These are phyloP conservation scores for Clonostachys rosea DNA, from an alignment of 2,329 filamentous ascomycete genomes.

Conservation along the genomic window DNA sequence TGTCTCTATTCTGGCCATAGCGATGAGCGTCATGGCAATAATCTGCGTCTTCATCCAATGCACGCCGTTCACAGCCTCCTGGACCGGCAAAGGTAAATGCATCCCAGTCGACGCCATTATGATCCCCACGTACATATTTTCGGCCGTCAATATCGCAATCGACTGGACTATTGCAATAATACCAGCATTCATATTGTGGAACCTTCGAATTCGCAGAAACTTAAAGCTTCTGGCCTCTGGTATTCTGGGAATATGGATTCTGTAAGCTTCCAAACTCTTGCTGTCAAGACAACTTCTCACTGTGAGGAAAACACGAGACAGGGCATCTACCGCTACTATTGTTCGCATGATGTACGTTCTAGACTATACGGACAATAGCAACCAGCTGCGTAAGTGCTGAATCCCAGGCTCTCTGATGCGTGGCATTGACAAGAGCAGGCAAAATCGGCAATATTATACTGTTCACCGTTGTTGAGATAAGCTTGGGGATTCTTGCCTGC, in stretches of 20 bases:
- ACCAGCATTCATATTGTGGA: slow-evolving; percentile 9
- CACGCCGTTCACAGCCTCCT: slow-evolving; percentile 7
- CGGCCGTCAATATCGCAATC: slow-evolving; percentile 17
- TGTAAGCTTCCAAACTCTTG: slow-evolving; percentile 1
- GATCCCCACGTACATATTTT: slow-evolving; percentile 18
- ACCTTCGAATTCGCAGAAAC: slow-evolving; percentile 6
- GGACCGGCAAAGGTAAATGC: slow-evolving; percentile 9
- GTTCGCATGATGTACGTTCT: slow-evolving; percentile 9
- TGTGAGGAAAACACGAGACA: neutral
- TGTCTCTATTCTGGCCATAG: neutral
- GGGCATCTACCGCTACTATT: slow-evolving; percentile 8
- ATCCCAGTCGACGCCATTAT: slow-evolving; percentile 11
- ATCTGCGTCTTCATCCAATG: slow-evolving; percentile 6
- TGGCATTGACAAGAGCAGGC: slow-evolving; percentile 2
- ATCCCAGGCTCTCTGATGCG: neutral
- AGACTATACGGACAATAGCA: slow-evolving; percentile 3
- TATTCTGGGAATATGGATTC: slow-evolving; percentile 3
- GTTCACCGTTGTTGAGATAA: slow-evolving; percentile 13
- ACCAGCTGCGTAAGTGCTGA: neutral
- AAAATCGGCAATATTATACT: slow-evolving; percentile 12
- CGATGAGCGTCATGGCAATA: slow-evolving; percentile 1
- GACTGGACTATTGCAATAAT: slow-evolving; percentile 15
- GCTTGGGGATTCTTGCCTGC: slow-evolving; percentile 13
- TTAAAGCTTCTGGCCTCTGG: slow-evolving; percentile 2
- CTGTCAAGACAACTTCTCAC: neutral